Conservation (phyloP, 2,329 filamentous ascomycete genomes). For the Aaosphaeria pasadenensis region DNA sequence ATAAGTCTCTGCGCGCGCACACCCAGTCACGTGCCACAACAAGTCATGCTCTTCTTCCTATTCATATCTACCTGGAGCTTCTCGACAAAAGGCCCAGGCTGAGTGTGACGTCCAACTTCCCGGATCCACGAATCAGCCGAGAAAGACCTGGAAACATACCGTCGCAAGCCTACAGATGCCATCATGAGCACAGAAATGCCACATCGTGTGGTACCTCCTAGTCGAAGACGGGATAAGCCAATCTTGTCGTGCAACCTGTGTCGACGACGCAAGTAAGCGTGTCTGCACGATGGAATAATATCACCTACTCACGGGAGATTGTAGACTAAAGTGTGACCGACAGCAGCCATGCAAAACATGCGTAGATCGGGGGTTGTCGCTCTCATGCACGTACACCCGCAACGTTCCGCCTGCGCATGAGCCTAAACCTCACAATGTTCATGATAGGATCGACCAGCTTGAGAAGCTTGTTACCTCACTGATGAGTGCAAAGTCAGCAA, state of each 20-base stretch:
- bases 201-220: conserved; percentile 22
- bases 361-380: conserved; percentile 32
- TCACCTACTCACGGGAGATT: not conserved
- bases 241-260: conserved; percentile 28
- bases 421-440: conserved; percentile 27
- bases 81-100: too few species aligned
- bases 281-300: not conserved
- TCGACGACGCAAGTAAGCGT: conserved; percentile 22
- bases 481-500: conserved; percentile 21
- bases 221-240: conserved; percentile 28
- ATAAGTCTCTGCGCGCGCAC: not conserved
- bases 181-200: conserved; percentile 17
- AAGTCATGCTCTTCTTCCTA: too few species aligned
- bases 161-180: not conserved
- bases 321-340: conserved; percentile 34
- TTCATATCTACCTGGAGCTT: too few species aligned
- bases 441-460: conserved; percentile 35
- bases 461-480: conserved; percentile 34
- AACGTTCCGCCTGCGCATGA: conserved; percentile 16
- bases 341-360: conserved; percentile 36
- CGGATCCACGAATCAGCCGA: not conserved
- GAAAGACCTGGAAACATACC: not conserved
- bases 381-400: conserved; percentile 31
- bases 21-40: too few species aligned
- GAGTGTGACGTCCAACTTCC: not conserved